A percentile compares a stretch with the other conserved stretches of the same genome.
These are phyloP conservation scores for Lecanosticta acicola DNA, from an alignment of 2,329 filamentous ascomycete species.

Conservation along the genomic window DNA sequence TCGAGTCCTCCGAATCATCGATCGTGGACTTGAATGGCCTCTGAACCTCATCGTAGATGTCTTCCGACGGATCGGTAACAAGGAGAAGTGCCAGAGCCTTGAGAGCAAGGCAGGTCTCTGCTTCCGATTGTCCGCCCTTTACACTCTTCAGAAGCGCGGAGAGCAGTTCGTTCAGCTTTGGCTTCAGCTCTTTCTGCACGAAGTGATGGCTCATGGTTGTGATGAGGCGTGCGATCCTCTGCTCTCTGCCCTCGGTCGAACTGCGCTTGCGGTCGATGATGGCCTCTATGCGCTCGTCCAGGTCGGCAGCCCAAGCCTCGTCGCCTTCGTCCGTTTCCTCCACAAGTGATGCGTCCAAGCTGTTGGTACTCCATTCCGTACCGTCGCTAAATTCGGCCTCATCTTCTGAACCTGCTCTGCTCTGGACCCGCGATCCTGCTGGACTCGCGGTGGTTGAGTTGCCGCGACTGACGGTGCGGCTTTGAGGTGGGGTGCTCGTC, in stretches of 20 bases:
- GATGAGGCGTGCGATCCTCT: slow-evolving; percentile 56
- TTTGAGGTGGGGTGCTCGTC: slow-evolving; percentile 52
- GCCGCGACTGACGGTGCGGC: slow-evolving; percentile 55
- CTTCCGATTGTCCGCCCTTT: slow-evolving; percentile 60
- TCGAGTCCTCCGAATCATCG: slow-evolving; percentile 59
- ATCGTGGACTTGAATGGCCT: slow-evolving; percentile 57
- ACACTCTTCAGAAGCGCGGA: slow-evolving; percentile 64
- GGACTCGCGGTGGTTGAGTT: slow-evolving; percentile 55
- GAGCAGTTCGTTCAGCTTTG: slow-evolving; percentile 56
- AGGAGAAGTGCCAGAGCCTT: slow-evolving; percentile 67
- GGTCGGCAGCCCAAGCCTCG: slow-evolving; percentile 56
- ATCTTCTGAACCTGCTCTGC: slow-evolving; percentile 59
- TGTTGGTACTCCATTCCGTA: slow-evolving; percentile 56
- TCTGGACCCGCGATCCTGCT: slow-evolving; percentile 54
- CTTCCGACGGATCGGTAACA: slow-evolving; percentile 60
- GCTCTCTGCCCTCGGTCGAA: slow-evolving; percentile 64
- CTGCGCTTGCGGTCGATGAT: slow-evolving; percentile 74
- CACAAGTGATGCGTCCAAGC: slow-evolving; percentile 60
- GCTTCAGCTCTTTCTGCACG: slow-evolving; percentile 57
- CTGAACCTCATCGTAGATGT: slow-evolving; percentile 59
- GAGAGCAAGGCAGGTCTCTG: slow-evolving; percentile 64
- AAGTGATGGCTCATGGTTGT: slow-evolving; percentile 64
- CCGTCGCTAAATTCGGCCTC: slow-evolving; percentile 55
- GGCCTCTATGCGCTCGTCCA: slow-evolving; percentile 63
- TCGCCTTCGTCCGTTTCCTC: slow-evolving; percentile 49